A percentile compares a stretch with the other conserved stretches of the same genome.
phyloP scores from a whole-genome alignment of 352 stramenopile genomes.

The Phytophthora syringae region DNA sequence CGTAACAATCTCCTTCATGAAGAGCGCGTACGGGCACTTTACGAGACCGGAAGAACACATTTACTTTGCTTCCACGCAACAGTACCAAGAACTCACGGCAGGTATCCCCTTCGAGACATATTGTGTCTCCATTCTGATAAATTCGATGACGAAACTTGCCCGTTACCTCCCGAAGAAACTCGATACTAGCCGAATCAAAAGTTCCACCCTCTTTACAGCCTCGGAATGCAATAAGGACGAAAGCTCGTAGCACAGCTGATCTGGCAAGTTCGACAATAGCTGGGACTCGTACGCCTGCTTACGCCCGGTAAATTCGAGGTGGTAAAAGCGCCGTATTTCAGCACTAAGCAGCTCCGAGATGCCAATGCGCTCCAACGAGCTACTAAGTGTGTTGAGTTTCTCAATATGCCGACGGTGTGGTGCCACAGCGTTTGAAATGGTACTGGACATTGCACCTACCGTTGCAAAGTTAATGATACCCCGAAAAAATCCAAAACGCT shows the following conservation, averaged over 20 bases:
- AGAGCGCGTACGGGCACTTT: constrained; percentile 61
- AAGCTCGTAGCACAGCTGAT: constrained; percentile 80
- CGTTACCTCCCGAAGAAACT: constrained; percentile 82
- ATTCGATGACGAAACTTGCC: constrained; percentile 77
- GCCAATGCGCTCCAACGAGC: constrained; percentile 60
- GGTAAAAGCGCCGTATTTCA: constrained; percentile 80
- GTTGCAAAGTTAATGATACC: constrained; percentile 83
- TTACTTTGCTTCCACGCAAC: constrained; percentile 60
- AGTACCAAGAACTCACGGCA: constrained; percentile 80
- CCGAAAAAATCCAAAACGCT: constrained; percentile 77
- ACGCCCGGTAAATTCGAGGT: constrained; percentile 61
- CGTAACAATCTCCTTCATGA: constrained; percentile 73
- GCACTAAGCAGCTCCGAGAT: constrained; percentile 60
- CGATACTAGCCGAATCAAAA: constrained; percentile 74
- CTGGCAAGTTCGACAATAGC: constrained; percentile 65
- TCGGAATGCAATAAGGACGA: constrained; percentile 73
- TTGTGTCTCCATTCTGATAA: constrained; percentile 76
- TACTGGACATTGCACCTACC: constrained; percentile 83
- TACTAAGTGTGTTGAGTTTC: constrained; percentile 71
- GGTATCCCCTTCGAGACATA: constrained; percentile 71
- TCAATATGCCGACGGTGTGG: constrained; percentile 72
- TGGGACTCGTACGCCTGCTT: constrained; percentile 79
- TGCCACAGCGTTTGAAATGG: constrained; percentile 72
- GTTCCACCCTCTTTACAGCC: constrained; percentile 52
- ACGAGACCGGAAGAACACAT: constrained; percentile 61